These are phyloP conservation scores for Xylaria sp. DNA, from an alignment of 2,329 filamentous ascomycete species.

Conservation along the genomic window DNA sequence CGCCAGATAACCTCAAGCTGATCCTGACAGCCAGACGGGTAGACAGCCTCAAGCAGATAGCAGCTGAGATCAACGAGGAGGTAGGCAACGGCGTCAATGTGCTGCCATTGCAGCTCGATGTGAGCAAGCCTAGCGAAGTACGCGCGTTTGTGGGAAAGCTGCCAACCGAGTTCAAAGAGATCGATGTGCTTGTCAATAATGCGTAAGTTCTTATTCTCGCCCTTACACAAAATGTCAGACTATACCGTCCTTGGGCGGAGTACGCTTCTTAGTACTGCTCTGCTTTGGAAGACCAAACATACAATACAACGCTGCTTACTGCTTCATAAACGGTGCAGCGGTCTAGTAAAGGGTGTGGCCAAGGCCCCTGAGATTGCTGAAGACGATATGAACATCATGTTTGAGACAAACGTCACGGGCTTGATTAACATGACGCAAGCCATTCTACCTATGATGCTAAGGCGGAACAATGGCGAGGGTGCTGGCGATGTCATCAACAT, in stretches of 20 bases:
- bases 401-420: slow-evolving; percentile 7
- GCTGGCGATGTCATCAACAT: slow-evolving; percentile 11
- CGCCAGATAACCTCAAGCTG: slow-evolving; percentile 8
- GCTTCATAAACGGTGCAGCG: background rate
- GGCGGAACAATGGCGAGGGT: slow-evolving; percentile 5
- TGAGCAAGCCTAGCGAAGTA: slow-evolving; percentile 2
- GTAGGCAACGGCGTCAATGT: slow-evolving; percentile 6
- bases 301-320: background rate
- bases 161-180: slow-evolving; percentile 2
- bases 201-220: background rate
- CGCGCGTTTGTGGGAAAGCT: slow-evolving; percentile 1
- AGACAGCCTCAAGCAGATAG: slow-evolving; percentile 12
- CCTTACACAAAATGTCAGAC: background rate
- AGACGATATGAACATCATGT: slow-evolving; percentile 6
- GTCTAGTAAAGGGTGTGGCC: slow-evolving; percentile 9
- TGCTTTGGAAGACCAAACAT: background rate
- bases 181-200: slow-evolving; percentile 7
- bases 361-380: slow-evolving; percentile 6
- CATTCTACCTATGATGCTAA: slow-evolving; percentile 8
- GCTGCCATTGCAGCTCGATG: background rate
- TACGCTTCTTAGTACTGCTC: background rate
- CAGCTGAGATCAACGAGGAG: slow-evolving; percentile 5
- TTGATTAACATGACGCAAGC: slow-evolving; percentile 10
- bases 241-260: background rate
- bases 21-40: background rate